These are phyloP conservation scores for Boletellus sp. DNA, from an alignment of 1,284 basidiomycete genomes.

Conservation along the genomic window DNA sequence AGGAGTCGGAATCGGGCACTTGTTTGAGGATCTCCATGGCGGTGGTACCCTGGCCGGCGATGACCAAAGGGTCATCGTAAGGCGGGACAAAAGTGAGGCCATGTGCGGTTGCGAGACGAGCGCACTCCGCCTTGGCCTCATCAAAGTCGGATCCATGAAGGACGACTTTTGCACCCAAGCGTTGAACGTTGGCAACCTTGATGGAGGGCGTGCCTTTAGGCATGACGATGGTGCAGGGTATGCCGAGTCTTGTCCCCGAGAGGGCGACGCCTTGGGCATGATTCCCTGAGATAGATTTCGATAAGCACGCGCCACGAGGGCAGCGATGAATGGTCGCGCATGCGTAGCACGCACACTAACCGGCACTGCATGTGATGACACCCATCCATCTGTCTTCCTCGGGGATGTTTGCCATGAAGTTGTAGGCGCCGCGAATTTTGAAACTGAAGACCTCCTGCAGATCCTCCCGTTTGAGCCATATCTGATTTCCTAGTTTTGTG, in stretches of 20 bases:
- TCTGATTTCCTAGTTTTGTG: slow-evolving; percentile 83
- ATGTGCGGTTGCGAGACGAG: slow-evolving; percentile 73
- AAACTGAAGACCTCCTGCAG: slow-evolving; percentile 98
- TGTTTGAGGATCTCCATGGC: slow-evolving; percentile 95
- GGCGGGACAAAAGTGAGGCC: slow-evolving; percentile 92
- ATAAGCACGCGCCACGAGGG: slow-evolving; percentile 3
- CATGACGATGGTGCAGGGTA: slow-evolving; percentile 99
- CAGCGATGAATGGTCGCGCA: slow-evolving; percentile 12
- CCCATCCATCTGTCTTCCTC: slow-evolving; percentile 95
- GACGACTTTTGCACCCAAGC: slow-evolving; percentile 92
- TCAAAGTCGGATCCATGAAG: slow-evolving; percentile 94
- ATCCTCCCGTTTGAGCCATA: slow-evolving; percentile 94
- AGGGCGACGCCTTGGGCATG: slow-evolving; percentile 99
- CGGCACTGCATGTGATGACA: slow-evolving; percentile 96
- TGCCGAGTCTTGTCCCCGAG: slow-evolving; percentile 80
- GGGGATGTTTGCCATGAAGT: slow-evolving; percentile 91
- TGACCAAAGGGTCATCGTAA: slow-evolving; percentile 95
- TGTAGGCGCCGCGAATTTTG: slow-evolving; percentile 98
- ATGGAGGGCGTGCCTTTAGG: slow-evolving; percentile 93
- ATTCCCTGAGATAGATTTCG: slow-evolving; percentile 61
- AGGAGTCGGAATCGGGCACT: slow-evolving; percentile 63
- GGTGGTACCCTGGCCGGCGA: slow-evolving; percentile 96
- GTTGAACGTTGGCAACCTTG: slow-evolving; percentile 92
- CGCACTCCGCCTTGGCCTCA: slow-evolving; percentile 93
- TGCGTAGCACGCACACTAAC: slow-evolving; percentile 64